Base-by-base conservation (phyloP, 495 filamentous ascomycete genomes). In the Neurospora sublineolata region DNA sequence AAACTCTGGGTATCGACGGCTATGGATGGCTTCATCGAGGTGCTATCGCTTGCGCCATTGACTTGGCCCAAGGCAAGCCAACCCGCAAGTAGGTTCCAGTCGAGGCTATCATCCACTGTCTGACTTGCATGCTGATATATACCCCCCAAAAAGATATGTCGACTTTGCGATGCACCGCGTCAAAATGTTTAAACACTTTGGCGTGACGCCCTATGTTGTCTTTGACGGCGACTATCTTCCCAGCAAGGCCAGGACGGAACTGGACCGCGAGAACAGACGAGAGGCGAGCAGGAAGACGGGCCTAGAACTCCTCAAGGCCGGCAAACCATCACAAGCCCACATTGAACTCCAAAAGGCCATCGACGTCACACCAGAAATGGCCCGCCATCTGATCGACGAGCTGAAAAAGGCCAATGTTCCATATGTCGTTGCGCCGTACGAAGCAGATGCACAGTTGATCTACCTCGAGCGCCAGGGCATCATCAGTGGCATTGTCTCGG, bases 21-120 rank as follows among this genome's bases (percentile, higher is more conserved):
- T 99, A 99, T 84, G 95, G 94, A 78, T 99, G 96, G 96, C 89
- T 99, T 40, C 96, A 99, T 79, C 91, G 96, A 73, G 96, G 94
- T 38, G 92, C 94, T 33, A 88, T 96, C 68, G 86, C 94, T 33
- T 99, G 95, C 79, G 92, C 94, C 70, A 89, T 97, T 73, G 96
- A 98, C 72, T 85, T 99, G 67, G 96, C 94, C 37, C 85, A 93
- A 75, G 92, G 90, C 75, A 93, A 91, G 79, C 93, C 93, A 23
- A 97, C 93, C 6, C 88, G 87, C 69, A 97, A 93, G 92, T 97
- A 83, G 74, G 87, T 82, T 36, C 3, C 52, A 64, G 33, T 14
- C 52, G 14, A 64, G 52, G 52, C 52, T 18, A 4, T 27, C 27
- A 18, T n/a, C 37, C 12, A 60, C 11, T 39, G 3, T 9, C 14